These are phyloP conservation scores for Tetrapisispora namnaoensis DNA, from an alignment of 805 yeast species.

Conservation along the genomic window DNA sequence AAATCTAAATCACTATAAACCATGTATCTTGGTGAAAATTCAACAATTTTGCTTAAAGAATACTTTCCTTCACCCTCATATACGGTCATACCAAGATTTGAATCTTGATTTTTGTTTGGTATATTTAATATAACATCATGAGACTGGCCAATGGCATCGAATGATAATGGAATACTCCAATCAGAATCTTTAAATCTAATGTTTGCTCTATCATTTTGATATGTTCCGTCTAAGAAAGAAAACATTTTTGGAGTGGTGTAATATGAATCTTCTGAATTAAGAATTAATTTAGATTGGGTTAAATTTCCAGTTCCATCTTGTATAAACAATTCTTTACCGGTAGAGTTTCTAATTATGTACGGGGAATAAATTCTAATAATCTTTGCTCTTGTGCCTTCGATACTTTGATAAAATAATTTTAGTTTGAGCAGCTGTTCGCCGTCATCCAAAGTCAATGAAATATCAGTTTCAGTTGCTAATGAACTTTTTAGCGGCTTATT, in stretches of 20 bases:
- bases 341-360: constrained; percentile 71
- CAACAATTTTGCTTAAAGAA: constrained; percentile 63
- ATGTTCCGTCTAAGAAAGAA: constrained; percentile 58
- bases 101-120: constrained; percentile 46
- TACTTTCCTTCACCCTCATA: constrained; percentile 82
- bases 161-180: constrained; percentile 65
- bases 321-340: constrained; percentile 55
- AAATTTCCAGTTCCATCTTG: constrained; percentile 47
- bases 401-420: constrained; percentile 50
- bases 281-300: constrained; percentile 35
- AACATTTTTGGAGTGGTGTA: constrained; percentile 62
- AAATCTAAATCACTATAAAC: constrained; percentile 51
- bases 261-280: constrained; percentile 21
- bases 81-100: constrained; percentile 64
- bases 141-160: constrained; percentile 84
- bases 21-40: constrained; percentile 74
- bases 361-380: constrained; percentile 72
- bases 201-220: constrained; percentile 55
- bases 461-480: constrained; percentile 44
- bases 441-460: constrained; percentile 40
- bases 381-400: constrained; percentile 42
- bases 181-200: constrained; percentile 58
- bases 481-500: constrained; percentile 46
- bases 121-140: constrained; percentile 46
- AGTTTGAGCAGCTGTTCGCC: constrained; percentile 63